phyloP scores from a whole-genome alignment of 805 yeast species.

The Suhomyces prunicola region DNA sequence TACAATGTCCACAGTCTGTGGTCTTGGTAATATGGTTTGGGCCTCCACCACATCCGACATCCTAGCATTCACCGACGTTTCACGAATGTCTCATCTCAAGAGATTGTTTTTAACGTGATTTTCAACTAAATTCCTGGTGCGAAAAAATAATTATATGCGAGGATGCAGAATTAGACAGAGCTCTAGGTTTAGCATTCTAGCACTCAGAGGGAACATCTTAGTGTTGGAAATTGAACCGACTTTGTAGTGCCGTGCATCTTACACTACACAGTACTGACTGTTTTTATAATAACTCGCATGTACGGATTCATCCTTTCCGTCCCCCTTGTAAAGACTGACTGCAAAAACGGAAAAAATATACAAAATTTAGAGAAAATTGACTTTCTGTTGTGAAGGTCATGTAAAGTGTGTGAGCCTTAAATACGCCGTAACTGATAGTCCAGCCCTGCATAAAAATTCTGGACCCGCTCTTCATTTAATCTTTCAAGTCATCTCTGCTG shows the following conservation, averaged over 20 bases:
- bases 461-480: background rate
- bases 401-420: background rate
- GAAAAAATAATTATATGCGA: background rate
- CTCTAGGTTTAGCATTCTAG: background rate
- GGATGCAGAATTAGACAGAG: background rate
- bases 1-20: constrained; percentile 6
- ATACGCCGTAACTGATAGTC: too few species aligned
- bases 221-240: background rate
- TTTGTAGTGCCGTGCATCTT: too few species aligned
- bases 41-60: background rate
- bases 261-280: background rate
- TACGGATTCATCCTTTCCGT: background rate
- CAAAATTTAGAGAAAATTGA: background rate
- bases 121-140: background rate
- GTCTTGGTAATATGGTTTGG: background rate
- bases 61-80: background rate
- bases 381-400: background rate
- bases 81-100: background rate
- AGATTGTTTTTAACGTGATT: background rate
- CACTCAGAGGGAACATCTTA: too few species aligned
- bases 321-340: too few species aligned
- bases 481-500: too few species aligned
- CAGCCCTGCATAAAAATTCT: too few species aligned
- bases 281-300: background rate
- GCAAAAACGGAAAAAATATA: too few species aligned